Evolutionary conservation across 495 filamentous ascomycete genomes (phyloP).

Genomic region (Penicillium steckii): DNA sequence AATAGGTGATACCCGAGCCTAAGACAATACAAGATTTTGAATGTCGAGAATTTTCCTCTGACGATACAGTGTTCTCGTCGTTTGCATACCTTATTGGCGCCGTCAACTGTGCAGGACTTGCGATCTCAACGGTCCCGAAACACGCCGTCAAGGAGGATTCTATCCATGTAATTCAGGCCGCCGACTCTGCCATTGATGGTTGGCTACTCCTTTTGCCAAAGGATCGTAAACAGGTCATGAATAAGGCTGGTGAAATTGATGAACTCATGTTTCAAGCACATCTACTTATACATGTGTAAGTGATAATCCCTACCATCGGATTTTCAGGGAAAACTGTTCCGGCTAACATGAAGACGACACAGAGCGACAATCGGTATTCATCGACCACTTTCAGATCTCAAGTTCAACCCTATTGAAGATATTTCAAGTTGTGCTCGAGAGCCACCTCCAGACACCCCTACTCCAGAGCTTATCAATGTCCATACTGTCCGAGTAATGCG

Average conservation of each 20-base stretch:
- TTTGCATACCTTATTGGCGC: conserved; percentile 70
- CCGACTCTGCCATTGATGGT: conserved; percentile 25
- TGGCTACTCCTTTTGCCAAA: conserved; percentile 29
- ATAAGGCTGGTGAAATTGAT: conserved; percentile 27
- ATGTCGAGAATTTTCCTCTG: conserved; percentile 60
- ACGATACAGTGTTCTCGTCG: conserved; percentile 69
- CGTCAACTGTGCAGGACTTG: conserved; percentile 29
- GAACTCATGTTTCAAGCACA: conserved; percentile 40
- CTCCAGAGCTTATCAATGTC: conserved; percentile 23
- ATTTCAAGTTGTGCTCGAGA: conserved; percentile 32
- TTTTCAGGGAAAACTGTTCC: not conserved
- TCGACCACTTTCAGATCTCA: conserved; percentile 32
- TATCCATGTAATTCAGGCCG: conserved; percentile 23
- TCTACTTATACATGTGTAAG: conserved; percentile 34
- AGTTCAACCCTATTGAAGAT: conserved; percentile 25
- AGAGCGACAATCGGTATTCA: conserved; percentile 31
- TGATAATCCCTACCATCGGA: not conserved
- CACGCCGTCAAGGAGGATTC: conserved; percentile 22
- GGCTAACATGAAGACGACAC: not conserved
- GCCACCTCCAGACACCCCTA: conserved; percentile 19
- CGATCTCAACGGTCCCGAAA: conserved; percentile 23
- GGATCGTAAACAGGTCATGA: conserved; percentile 29
- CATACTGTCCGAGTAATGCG: conserved; percentile 29
- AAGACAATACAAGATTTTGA: conserved; percentile 70
- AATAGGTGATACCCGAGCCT: conserved; percentile 59